Evolutionary conservation across 192 early-diverging fungal genomes (phyloP), one percentile per base, ranked within the genome.

Genomic region (Coemansia sp.): DNA sequence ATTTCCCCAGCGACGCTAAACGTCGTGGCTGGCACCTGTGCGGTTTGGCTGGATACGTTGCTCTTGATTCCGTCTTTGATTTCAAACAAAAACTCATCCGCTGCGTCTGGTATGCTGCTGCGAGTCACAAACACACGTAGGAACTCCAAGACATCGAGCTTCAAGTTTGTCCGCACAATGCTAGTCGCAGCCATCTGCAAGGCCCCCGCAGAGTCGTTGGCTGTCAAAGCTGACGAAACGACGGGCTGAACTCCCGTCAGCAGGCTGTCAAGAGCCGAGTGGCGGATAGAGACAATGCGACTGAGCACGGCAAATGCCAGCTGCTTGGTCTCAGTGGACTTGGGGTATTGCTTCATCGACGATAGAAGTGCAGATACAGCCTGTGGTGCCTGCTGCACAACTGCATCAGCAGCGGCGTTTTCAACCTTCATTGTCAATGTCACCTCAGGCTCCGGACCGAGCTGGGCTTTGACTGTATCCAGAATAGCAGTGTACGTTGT

Each of bases 241-340:
- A 72, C 46, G 2, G 68, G 66, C 31, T 46, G 13, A 36, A 83
- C 75, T 15, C 40, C 52, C 12, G 40, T 15, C 34, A 78, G 73
- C 29, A 40, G 34, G 43, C 34, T n/a, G 57, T 83, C 81, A 20
- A 83, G 69, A 10, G 69, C 63, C 12, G 55, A 36, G 15, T 42
- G 15, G 41, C 61, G 54, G 20, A 67, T 66, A 9, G 61, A 18
- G 11, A 68, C 74, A 29, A 84, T 68, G 15, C 72, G 55, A 12
- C 63, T 36, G 62, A 79, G 67, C 0, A 84, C 67, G 8, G 71
- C 66, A 68, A 84, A 80, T 18, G 71, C 66, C 31, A 79, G 82
- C 77, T 84, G 82, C 41, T 74, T 79, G 13, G 82, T 84, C 65
- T 84, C 77, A 5, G 70, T 77, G 20, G 78, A 73, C 67, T 70